Evolutionary conservation across 2,329 filamentous ascomycete species (phyloP).

Genomic region (Aschersonia sp.): DNA sequence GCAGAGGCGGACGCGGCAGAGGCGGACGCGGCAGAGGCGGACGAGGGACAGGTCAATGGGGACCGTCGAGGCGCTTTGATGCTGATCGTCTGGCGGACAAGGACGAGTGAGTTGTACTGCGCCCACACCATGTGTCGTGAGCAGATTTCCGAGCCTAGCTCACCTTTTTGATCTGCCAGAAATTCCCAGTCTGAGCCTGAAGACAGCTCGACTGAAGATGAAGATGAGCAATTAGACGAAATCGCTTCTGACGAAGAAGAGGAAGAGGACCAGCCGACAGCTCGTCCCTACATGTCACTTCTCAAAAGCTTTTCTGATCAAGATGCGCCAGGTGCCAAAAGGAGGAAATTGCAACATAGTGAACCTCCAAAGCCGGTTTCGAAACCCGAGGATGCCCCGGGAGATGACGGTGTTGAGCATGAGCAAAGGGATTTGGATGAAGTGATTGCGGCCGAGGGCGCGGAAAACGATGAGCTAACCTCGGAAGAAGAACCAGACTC

Average conservation of each 20-base stretch:
- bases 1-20: conserved; percentile 11
- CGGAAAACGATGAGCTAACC: conserved; percentile 4
- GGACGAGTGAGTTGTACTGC: conserved; percentile 16
- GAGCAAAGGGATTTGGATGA: conserved; percentile 11
- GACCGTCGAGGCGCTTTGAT: conserved; percentile 21
- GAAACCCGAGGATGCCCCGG: background rate
- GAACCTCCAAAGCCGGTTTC: conserved; percentile 9
- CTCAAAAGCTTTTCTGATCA: conserved; percentile 40
- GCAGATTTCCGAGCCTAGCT: background rate
- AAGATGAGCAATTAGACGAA: conserved; percentile 22
- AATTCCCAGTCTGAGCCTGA: conserved; percentile 6
- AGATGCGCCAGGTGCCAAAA: conserved; percentile 32
- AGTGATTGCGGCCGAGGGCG: conserved; percentile 10
- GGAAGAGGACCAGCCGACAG: conserved; percentile 23
- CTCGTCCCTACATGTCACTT: conserved; percentile 40
- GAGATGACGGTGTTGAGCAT: conserved; percentile 25
- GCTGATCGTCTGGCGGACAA: conserved; percentile 19
- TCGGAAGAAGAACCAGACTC: conserved; percentile 20
- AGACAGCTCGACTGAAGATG: conserved; percentile 11
- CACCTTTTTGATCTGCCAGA: background rate
- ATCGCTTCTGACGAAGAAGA: conserved; percentile 29
- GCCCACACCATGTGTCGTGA: background rate
- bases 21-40: conserved; percentile 12
- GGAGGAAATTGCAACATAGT: conserved; percentile 37
- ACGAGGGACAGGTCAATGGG: conserved; percentile 17